Percentiles rank a stretch among this genome's conserved stretches.
Conservation (phyloP, 2,329 filamentous ascomycete species). For the Sphaerulina musiva region DNA sequence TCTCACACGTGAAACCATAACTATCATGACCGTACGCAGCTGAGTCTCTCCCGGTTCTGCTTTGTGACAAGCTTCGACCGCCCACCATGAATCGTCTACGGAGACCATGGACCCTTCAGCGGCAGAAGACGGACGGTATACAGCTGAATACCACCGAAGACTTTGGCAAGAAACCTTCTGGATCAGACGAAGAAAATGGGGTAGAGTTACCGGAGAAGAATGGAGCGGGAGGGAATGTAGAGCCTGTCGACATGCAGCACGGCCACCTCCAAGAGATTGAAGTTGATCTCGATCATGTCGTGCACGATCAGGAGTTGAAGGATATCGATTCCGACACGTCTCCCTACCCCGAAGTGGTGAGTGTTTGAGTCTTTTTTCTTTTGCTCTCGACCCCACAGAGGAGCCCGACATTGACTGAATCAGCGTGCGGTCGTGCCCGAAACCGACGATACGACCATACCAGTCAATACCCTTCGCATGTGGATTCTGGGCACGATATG, state of each 20-base stretch:
- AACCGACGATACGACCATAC: slow-evolving; percentile 55
- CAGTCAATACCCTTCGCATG: slow-evolving; percentile 55
- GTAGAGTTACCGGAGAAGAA: slow-evolving; percentile 8
- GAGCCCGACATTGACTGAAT: neutral
- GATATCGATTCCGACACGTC: slow-evolving; percentile 39
- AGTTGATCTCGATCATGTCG: slow-evolving; percentile 35
- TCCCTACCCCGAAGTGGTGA: slow-evolving; percentile 53
- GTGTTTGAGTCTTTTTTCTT: neutral
- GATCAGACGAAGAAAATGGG: slow-evolving; percentile 16
- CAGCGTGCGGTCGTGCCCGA: slow-evolving; percentile 55
- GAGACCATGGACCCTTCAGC: slow-evolving; percentile 22
- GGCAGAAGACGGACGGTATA: slow-evolving; percentile 25
- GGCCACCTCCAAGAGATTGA: slow-evolving; percentile 31
- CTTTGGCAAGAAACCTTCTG: slow-evolving; percentile 9
- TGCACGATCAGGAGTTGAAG: slow-evolving; percentile 42
- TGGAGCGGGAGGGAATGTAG: slow-evolving; percentile 10
- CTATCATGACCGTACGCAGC: neutral
- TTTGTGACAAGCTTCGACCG: neutral
- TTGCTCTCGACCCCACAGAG: neutral
- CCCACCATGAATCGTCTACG: slow-evolving; percentile 25
- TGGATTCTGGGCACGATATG: slow-evolving; percentile 44
- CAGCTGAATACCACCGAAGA: slow-evolving; percentile 24
- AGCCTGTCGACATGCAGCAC: slow-evolving; percentile 20
- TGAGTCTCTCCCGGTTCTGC: neutral
- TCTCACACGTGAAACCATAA: neutral